phyloP scores from a whole-genome alignment of 345 rosid genomes.

The Pseudoturritis turrita region DNA sequence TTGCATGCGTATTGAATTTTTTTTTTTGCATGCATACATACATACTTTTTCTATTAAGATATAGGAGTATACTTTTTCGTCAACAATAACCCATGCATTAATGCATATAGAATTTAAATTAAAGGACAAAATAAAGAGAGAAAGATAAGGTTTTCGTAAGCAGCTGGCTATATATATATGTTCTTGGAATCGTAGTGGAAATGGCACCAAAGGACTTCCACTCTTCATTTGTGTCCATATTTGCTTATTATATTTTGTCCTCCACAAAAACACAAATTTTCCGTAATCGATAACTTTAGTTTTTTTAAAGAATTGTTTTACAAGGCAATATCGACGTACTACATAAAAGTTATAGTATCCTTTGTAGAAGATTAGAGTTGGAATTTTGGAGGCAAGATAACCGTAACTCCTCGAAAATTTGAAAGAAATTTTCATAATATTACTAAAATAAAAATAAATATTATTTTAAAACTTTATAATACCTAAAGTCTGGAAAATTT shows the following conservation, averaged over 20 bases:
- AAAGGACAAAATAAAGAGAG: slow-evolving; percentile 1
- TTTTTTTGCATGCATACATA: too few relatives aligned
- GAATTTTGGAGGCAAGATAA: too few relatives aligned
- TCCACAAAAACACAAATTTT: not conserved
- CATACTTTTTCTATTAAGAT: not conserved
- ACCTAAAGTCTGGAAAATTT: too few relatives aligned
- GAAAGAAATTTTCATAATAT: too few relatives aligned
- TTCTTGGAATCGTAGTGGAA: slow-evolving; percentile 19
- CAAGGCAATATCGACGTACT: too few relatives aligned
- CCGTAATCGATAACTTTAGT: not conserved
- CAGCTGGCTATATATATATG: not conserved
- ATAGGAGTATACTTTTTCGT: not conserved
- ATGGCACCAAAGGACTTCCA: slow-evolving; percentile 5
- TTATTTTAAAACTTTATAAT: too few relatives aligned
- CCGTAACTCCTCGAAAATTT: too few relatives aligned
- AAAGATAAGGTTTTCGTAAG: slow-evolving; percentile 1
- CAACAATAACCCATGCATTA: not conserved
- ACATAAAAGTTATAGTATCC: too few relatives aligned
- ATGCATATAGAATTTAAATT: not conserved
- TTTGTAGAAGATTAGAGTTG: too few relatives aligned
- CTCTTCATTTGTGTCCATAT: not conserved
- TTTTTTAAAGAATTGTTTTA: too few relatives aligned
- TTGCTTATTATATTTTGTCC: not conserved
- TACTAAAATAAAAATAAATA: too few relatives aligned
- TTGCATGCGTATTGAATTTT: too few relatives aligned